Evolutionary conservation across 164 flowering plant species (phyloP).

Genomic region (Aristolochia californica): DNA sequence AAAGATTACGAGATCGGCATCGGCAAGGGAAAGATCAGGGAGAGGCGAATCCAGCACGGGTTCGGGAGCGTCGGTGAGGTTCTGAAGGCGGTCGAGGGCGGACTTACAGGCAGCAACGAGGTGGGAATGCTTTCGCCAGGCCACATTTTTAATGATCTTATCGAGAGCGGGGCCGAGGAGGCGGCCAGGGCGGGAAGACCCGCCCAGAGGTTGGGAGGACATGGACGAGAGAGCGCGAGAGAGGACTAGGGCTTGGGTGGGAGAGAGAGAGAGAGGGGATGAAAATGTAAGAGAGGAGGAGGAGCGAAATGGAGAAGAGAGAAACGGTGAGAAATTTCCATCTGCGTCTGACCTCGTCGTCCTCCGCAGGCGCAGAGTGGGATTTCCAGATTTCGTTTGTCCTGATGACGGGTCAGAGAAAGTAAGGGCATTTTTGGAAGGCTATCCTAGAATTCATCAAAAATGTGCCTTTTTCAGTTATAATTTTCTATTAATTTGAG

Average conservation of each 20-base stretch:
- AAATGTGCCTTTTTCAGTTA: too few species aligned
- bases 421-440: too few species aligned
- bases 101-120: constrained; percentile 81
- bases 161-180: constrained; percentile 80
- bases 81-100: constrained; percentile 60
- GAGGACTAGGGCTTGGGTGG: too few species aligned
- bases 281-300: background rate
- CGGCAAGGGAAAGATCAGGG: constrained; percentile 34
- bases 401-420: too few species aligned
- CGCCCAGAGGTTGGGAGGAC: constrained; percentile 67
- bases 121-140: constrained; percentile 90
- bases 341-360: constrained; percentile 6
- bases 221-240: constrained; percentile 1
- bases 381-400: too few species aligned
- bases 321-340: background rate
- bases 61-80: constrained; percentile 27
- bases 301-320: constrained; percentile 1
- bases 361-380: background rate
- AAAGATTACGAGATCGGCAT: constrained; percentile 45
- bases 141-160: constrained; percentile 91
- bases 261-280: too few species aligned
- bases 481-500: too few species aligned
- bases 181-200: constrained; percentile 65
- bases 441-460: too few species aligned
- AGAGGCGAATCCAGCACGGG: constrained; percentile 20